Percentiles rank a stretch among this genome's conserved stretches.
phyloP scores from a whole-genome alignment of 148 eudicot species.

The Camellia japonica region DNA sequence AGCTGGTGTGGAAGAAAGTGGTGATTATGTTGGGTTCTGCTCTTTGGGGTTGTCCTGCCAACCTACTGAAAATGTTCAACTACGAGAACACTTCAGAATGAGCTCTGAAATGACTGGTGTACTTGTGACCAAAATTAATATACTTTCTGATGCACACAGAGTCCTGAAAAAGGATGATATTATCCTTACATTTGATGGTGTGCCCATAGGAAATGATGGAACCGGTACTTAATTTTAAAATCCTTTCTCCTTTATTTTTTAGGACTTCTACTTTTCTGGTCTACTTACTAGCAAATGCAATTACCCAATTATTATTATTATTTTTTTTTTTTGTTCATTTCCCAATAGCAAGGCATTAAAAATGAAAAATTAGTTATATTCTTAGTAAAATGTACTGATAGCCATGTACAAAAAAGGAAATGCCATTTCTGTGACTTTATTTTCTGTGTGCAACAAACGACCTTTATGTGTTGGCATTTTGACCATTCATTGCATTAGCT shows the following conservation, averaged over 20 bases:
- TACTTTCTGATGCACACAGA: constrained; percentile 65
- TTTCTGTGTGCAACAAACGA: neutral
- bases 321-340: too few relatives aligned
- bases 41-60: constrained; percentile 96
- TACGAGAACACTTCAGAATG: constrained; percentile 78
- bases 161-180: constrained; percentile 79
- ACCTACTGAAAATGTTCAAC: constrained; percentile 84
- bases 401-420: neutral
- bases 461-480: neutral
- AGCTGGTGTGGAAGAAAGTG: constrained; percentile 76
- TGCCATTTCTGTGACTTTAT: neutral
- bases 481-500: neutral
- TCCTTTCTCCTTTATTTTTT: neutral
- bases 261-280: neutral
- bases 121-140: constrained; percentile 79
- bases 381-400: neutral
- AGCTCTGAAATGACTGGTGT: constrained; percentile 77
- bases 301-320: neutral
- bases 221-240: constrained; percentile 52
- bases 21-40: constrained; percentile 85
- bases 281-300: neutral
- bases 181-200: constrained; percentile 80
- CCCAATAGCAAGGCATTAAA: neutral
- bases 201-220: constrained; percentile 86
- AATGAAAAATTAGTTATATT: neutral